Percentiles rank a stretch among this genome's conserved stretches.
These are phyloP conservation scores for Dactylis glomerata DNA, from an alignment of 176 grass and related monocot species.

Conservation along the genomic window DNA sequence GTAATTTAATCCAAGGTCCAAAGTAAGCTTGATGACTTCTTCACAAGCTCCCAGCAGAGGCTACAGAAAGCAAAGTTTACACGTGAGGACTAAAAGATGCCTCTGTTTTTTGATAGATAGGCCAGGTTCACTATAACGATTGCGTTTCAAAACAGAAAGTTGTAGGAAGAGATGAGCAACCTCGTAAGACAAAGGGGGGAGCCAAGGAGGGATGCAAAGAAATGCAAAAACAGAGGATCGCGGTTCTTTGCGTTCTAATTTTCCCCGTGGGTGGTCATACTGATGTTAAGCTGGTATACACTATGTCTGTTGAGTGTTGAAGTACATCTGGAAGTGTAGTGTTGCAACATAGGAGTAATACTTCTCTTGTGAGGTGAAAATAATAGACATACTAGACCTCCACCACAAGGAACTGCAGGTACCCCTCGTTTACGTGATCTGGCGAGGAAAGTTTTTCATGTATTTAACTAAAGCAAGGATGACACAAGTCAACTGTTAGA, in stretches of 20 bases:
- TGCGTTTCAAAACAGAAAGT: not conserved
- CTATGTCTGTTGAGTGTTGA: not conserved
- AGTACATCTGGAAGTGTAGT: not conserved
- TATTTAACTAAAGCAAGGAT: constrained; percentile 9
- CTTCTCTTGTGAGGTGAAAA: not conserved
- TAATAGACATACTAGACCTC: not conserved
- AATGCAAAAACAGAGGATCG: not conserved
- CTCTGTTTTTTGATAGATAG: not conserved
- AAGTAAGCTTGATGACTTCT: not conserved
- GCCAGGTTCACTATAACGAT: not conserved
- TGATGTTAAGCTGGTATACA: not conserved
- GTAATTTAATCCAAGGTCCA: not conserved
- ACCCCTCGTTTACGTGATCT: not conserved
- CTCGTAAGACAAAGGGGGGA: no score
- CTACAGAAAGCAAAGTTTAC: not conserved
- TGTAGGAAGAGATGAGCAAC: no score
- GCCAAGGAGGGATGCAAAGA: not conserved
- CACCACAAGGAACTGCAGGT: not conserved
- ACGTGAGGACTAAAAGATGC: not conserved
- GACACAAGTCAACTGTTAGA: not conserved
- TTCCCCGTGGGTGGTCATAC: not conserved
- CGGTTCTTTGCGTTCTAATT: not conserved
- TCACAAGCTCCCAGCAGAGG: not conserved
- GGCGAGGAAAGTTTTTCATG: not conserved
- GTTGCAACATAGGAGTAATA: not conserved